phyloP scores from a whole-genome alignment of 345 rosid genomes.

The Eucalyptus sp. region DNA sequence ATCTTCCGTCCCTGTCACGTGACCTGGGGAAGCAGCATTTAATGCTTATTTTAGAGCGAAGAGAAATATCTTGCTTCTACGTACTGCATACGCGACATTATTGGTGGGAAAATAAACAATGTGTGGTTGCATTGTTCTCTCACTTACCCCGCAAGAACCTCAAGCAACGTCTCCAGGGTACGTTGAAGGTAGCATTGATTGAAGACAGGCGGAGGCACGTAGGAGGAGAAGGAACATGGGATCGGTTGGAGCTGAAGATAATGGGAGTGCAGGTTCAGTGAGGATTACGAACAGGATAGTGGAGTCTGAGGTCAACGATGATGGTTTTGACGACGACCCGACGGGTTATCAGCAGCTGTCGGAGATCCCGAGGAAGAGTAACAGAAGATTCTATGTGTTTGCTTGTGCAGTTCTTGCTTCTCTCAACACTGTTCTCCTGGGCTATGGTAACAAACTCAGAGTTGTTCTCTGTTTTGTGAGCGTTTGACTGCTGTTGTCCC shows the following conservation, averaged over 20 bases:
- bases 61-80: background rate
- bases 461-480: background rate
- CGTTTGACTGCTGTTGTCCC: background rate
- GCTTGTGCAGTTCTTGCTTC: slow-evolving; percentile 87
- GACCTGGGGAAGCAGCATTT: slow-evolving; percentile 16
- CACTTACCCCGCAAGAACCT: background rate
- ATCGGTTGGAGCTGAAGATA: slow-evolving; percentile 36
- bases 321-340: slow-evolving; percentile 9
- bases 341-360: slow-evolving; percentile 6
- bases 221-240: slow-evolving; percentile 7
- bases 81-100: fast-evolving
- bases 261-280: slow-evolving; percentile 27
- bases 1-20: background rate
- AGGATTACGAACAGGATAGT: slow-evolving; percentile 65
- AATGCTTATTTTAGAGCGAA: background rate
- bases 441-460: slow-evolving; percentile 45
- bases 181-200: background rate
- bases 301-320: slow-evolving; percentile 32
- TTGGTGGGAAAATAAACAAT: background rate
- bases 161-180: background rate
- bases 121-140: background rate
- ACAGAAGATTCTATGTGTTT: slow-evolving; percentile 35
- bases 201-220: background rate
- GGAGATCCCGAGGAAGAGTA: slow-evolving; percentile 10
- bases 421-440: slow-evolving; percentile 78